Conservation (phyloP, 139 green algal genomes). For the Chlorella sorokiniana region DNA sequence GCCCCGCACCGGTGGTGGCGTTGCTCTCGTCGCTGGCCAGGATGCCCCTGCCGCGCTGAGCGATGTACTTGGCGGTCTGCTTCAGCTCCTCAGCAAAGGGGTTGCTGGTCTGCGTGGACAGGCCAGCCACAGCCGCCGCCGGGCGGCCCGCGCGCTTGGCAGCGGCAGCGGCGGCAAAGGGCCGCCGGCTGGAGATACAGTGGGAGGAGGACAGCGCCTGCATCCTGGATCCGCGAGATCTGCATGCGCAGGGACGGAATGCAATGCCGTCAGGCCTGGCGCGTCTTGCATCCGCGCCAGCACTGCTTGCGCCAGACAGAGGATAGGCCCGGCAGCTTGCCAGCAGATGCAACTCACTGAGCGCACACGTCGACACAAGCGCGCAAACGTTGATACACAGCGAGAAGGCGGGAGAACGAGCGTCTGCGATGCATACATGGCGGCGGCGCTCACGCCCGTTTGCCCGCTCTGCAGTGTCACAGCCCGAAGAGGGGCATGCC, state of each 20-base stretch:
- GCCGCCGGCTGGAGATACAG: not conserved
- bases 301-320: too few relatives aligned
- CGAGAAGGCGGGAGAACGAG: too few relatives aligned
- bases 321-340: too few relatives aligned
- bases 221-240: not conserved
- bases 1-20: slow-evolving; percentile 64
- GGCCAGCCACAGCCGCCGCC: not conserved
- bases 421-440: too few relatives aligned
- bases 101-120: slow-evolving; percentile 44
- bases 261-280: too few relatives aligned
- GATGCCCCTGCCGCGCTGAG: slow-evolving; percentile 44
- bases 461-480: too few relatives aligned
- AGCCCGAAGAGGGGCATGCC: too few relatives aligned
- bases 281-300: not conserved
- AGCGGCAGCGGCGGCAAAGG: slow-evolving; percentile 4
- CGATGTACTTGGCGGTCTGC: slow-evolving; percentile 76
- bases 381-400: too few relatives aligned
- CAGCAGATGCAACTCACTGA: too few relatives aligned
- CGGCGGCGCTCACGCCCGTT: too few relatives aligned
- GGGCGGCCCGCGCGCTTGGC: not conserved
- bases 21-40: slow-evolving; percentile 87
- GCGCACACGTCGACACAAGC: too few relatives aligned
- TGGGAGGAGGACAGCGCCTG: not conserved
- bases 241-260: too few relatives aligned
- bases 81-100: slow-evolving; percentile 73